These are phyloP conservation scores for Chenopodium berlandieri DNA, from an alignment of 148 eudicot genomes.

Conservation along the genomic window DNA sequence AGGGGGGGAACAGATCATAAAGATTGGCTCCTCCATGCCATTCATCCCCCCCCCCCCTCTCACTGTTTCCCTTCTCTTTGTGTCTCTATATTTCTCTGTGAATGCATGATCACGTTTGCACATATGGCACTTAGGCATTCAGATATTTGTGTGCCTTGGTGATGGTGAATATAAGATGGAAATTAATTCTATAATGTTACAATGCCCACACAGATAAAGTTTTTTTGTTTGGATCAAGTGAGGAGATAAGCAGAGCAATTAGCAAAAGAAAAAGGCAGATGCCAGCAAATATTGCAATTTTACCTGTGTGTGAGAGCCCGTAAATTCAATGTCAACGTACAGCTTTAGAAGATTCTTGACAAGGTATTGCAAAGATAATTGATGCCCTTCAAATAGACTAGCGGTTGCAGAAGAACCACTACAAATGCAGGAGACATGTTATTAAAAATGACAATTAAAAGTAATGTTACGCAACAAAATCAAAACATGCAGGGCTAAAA, in stretches of 20 bases:
- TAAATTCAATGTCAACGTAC: conserved; percentile 97
- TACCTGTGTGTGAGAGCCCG: conserved; percentile 99
- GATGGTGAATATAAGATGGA: neutral
- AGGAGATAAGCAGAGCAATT: neutral
- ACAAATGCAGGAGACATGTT: conserved; percentile 25
- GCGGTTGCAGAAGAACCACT: conserved; percentile 81
- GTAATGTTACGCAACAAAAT: neutral
- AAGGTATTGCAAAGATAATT: conserved; percentile 77
- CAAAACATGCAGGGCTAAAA: neutral
- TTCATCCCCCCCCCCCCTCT: neutral
- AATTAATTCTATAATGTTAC: neutral
- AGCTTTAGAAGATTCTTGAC: conserved; percentile 90
- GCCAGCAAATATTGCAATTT: neutral
- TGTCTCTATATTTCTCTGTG: neutral
- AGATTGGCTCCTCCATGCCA: neutral
- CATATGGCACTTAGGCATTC: neutral
- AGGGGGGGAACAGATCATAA: neutral
- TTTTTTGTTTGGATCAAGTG: neutral
- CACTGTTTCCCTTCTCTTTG: neutral
- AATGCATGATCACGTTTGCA: neutral
- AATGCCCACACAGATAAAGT: neutral
- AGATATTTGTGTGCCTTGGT: neutral
- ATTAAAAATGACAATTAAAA: neutral
- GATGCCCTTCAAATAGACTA: conserved; percentile 90
- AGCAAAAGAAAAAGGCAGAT: neutral